phyloP scores from a whole-genome alignment of 1,139 yeast genomes.

The Pichiaceae sp. region DNA sequence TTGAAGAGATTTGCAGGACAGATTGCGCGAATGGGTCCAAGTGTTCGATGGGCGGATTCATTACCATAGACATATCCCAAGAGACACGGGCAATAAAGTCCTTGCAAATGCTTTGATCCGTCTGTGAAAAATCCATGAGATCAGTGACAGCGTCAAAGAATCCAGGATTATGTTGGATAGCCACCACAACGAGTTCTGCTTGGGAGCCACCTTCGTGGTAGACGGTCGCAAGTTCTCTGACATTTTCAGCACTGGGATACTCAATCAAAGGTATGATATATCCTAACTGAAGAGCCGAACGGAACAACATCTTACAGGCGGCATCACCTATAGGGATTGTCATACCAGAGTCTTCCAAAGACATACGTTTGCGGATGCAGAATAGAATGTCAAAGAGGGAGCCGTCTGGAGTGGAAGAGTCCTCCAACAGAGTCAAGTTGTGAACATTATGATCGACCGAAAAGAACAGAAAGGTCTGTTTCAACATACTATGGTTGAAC shows the following conservation, averaged over 20 bases:
- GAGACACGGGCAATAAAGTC: no score
- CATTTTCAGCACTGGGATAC: background rate
- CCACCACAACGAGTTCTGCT: background rate
- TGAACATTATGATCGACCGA: background rate
- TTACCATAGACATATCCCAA: no score
- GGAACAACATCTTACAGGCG: background rate
- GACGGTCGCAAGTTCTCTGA: background rate
- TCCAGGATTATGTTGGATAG: background rate
- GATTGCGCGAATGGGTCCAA: no score
- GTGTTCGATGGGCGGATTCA: no score
- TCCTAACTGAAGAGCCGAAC: background rate
- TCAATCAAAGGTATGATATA: background rate
- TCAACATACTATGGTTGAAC: slow-evolving; percentile 8
- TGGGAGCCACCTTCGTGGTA: background rate
- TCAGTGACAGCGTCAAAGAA: no score
- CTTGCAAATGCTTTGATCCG: no score
- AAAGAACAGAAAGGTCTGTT: background rate
- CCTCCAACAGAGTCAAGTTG: background rate
- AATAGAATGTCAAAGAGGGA: background rate
- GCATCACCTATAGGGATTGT: background rate
- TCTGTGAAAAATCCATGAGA: no score
- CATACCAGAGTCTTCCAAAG: background rate
- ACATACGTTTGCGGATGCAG: background rate
- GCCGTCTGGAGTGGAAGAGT: background rate
- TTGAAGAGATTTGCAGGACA: no score